Percentiles rank a stretch among this genome's conserved stretches.
Evolutionary conservation across 2,329 filamentous ascomycete species (phyloP).

Genomic region (Proliferodiscus dingleyae): DNA sequence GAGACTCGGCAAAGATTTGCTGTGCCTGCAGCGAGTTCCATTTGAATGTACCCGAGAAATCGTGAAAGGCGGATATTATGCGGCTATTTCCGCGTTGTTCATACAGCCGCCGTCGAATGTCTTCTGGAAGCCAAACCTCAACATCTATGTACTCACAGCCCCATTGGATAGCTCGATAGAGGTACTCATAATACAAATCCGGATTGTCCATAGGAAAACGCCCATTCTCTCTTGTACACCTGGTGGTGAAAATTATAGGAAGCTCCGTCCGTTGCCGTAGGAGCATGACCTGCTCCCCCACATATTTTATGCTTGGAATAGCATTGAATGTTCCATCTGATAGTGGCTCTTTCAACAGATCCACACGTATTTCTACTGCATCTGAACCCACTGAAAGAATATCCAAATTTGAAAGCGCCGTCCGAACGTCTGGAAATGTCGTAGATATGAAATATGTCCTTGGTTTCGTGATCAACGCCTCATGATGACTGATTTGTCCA

Average conservation of each 20-base stretch:
- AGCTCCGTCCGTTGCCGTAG: constrained; percentile 81
- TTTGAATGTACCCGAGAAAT: constrained; percentile 78
- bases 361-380: constrained; percentile 78
- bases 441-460: constrained; percentile 83
- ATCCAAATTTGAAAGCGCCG: constrained; percentile 77
- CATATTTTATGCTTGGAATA: constrained; percentile 75
- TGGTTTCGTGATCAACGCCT: constrained; percentile 69
- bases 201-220: constrained; percentile 81
- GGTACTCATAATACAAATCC: constrained; percentile 68
- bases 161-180: constrained; percentile 83
- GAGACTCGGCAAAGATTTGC: constrained; percentile 65
- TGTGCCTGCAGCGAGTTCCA: constrained; percentile 74
- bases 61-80: constrained; percentile 89
- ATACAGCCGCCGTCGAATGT: constrained; percentile 63
- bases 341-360: constrained; percentile 70
- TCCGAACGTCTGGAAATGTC: constrained; percentile 80
- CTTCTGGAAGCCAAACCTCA: constrained; percentile 78
- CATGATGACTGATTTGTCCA: constrained; percentile 74
- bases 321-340: constrained; percentile 55
- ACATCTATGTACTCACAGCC: constrained; percentile 88
- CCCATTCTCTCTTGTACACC: constrained; percentile 77
- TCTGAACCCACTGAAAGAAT: constrained; percentile 84
- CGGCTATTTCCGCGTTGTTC: constrained; percentile 71
- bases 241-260: constrained; percentile 84
- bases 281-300: constrained; percentile 81